Percentiles rank a stretch among this genome's conserved stretches.
These are phyloP conservation scores for Cutaneotrichosporon cutaneum DNA, from an alignment of 1,284 basidiomycete genomes.

Conservation along the genomic window DNA sequence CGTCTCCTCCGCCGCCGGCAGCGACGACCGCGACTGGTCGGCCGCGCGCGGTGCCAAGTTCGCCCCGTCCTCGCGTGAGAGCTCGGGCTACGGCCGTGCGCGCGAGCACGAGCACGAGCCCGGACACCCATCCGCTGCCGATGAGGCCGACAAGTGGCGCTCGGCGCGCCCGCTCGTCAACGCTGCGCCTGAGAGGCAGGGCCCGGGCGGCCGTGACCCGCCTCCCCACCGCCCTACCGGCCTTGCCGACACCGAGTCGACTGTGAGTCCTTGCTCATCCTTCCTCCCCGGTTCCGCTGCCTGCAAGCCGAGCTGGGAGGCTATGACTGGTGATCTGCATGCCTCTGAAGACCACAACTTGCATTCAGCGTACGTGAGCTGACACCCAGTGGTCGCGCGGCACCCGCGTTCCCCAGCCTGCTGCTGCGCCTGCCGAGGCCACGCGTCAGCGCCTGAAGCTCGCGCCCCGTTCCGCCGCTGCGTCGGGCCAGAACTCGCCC, in stretches of 20 bases:
- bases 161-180: slow-evolving; percentile 47
- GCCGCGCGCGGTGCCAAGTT: slow-evolving; percentile 55
- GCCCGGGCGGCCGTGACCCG: slow-evolving; percentile 25
- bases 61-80: slow-evolving; percentile 47
- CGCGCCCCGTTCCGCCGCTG: slow-evolving; percentile 63
- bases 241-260: slow-evolving; percentile 68
- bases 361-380: neutral
- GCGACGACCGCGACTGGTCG: slow-evolving; percentile 53
- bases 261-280: too few relatives aligned
- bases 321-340: too few relatives aligned
- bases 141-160: slow-evolving; percentile 56
- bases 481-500: slow-evolving; percentile 60
- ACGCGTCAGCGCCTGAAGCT: slow-evolving; percentile 78
- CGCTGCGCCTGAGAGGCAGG: slow-evolving; percentile 9
- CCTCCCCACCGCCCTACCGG: slow-evolving; percentile 40
- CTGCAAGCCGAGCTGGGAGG: too few relatives aligned
- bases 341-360: too few relatives aligned
- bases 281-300: too few relatives aligned
- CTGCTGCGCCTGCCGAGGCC: slow-evolving; percentile 76
- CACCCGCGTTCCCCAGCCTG: slow-evolving; percentile 60
- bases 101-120: slow-evolving; percentile 19
- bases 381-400: slow-evolving; percentile 51
- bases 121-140: slow-evolving; percentile 48
- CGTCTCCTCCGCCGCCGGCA: slow-evolving; percentile 24
- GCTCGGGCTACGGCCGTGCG: slow-evolving; percentile 35